phyloP scores from a whole-genome alignment of 148 eudicot species.

The Camellia granthamiana region DNA sequence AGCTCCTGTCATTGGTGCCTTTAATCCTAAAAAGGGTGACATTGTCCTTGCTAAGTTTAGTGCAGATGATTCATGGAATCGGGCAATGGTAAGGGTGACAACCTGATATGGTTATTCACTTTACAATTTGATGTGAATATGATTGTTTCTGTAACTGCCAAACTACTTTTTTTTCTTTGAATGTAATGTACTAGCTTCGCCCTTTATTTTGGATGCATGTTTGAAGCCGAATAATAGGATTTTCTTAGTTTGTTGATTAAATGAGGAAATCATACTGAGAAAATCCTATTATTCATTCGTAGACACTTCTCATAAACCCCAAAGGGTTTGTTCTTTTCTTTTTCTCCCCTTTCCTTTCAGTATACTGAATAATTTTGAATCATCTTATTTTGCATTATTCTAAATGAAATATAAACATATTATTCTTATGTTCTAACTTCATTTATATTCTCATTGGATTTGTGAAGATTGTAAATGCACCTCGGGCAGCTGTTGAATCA shows the following conservation, averaged over 20 bases:
- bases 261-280: too few relatives aligned
- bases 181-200: not conserved
- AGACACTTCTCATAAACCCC: too few relatives aligned
- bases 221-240: not conserved
- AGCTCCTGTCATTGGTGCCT: constrained; percentile 70
- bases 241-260: too few relatives aligned
- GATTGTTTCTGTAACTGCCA: not conserved
- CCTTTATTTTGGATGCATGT: constrained; percentile 17
- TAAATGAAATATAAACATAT: not conserved
- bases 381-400: not conserved
- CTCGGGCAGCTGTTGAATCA: constrained; percentile 62
- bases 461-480: constrained; percentile 56
- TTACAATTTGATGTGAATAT: not conserved
- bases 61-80: constrained; percentile 89
- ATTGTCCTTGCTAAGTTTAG: constrained; percentile 83
- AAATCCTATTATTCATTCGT: too few relatives aligned
- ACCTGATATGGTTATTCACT: not conserved
- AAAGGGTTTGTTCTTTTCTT: too few relatives aligned
- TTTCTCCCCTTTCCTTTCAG: not conserved
- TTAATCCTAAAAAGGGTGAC: constrained; percentile 88
- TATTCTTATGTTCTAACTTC: not conserved
- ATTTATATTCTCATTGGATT: not conserved
- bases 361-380: not conserved
- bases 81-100: constrained; percentile 69
- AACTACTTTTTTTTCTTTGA: not conserved